phyloP scores from a whole-genome alignment of 805 yeast species.

The Saccharomyces jurei region DNA sequence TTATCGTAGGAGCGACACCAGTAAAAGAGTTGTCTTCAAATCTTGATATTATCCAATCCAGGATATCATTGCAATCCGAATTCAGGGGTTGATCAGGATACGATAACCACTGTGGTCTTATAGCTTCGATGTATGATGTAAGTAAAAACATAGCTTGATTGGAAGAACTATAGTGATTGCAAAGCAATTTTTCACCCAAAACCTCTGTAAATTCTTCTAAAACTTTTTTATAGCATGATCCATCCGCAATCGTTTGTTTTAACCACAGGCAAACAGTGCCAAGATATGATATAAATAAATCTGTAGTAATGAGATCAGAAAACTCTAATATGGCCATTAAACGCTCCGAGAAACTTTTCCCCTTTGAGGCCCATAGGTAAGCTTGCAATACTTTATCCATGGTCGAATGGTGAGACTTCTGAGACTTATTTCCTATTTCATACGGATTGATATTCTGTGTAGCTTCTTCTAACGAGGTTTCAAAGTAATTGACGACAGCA shows the following conservation, averaged over 20 bases:
- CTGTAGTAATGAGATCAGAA: conserved; percentile 2
- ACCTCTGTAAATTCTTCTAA: conserved; percentile 14
- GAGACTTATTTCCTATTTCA: background rate
- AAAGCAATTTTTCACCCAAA: conserved; percentile 19
- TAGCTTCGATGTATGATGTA: conserved; percentile 11
- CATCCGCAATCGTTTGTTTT: background rate
- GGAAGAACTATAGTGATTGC: conserved; percentile 16
- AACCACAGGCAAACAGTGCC: conserved; percentile 5
- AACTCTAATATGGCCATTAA: conserved; percentile 2
- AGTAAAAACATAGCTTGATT: conserved; percentile 12
- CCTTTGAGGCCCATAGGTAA: background rate
- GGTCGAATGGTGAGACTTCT: background rate
- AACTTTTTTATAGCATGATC: background rate
- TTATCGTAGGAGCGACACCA: conserved; percentile 31
- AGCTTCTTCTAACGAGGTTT: background rate
- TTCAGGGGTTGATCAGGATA: conserved; percentile 19
- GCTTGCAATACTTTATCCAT: background rate
- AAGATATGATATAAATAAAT: conserved; percentile 2
- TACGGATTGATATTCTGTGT: background rate
- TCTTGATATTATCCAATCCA: conserved; percentile 37
- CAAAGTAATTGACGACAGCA: background rate
- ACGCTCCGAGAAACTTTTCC: background rate
- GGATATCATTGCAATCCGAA: conserved; percentile 42
- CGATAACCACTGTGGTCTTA: conserved; percentile 23
- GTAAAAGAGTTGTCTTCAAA: conserved; percentile 35